Evolutionary conservation across 768 basidiomycete species (phyloP).

Genomic region (Pleurotus ostreatus): DNA sequence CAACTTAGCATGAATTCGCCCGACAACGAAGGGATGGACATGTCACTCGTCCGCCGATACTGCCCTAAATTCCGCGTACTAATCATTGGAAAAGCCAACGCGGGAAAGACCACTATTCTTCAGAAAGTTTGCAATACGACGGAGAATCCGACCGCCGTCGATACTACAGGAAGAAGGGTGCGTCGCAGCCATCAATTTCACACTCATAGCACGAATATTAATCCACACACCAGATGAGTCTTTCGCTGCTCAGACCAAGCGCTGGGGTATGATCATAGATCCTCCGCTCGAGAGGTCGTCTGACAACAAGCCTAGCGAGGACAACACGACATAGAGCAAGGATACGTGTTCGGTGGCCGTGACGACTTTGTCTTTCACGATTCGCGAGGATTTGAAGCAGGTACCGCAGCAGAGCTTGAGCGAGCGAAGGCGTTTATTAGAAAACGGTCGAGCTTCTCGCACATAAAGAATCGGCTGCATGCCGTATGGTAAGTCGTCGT

Average conservation of each 20-base stretch:
- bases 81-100: conserved; percentile 35
- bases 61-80: conserved; percentile 28
- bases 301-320: conserved; percentile 22
- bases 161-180: conserved; percentile 17
- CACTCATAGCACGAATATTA: neutral
- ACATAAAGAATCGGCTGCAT: conserved; percentile 26
- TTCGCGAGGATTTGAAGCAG: conserved; percentile 36
- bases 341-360: conserved; percentile 26
- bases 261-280: conserved; percentile 4
- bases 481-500: conserved; percentile 29
- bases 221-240: neutral
- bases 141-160: conserved; percentile 26
- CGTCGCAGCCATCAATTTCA: neutral
- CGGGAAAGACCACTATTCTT: conserved; percentile 37
- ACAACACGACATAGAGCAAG: conserved; percentile 25
- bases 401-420: conserved; percentile 22
- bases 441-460: conserved; percentile 13
- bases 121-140: conserved; percentile 31
- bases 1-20: too few relatives aligned
- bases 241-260: conserved; percentile 12
- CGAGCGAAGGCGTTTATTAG: conserved; percentile 27
- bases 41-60: neutral
- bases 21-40: neutral
- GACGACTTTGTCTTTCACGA: conserved; percentile 36
- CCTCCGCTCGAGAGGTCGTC: neutral